Base-by-base conservation (phyloP, 106 monocot species). In the Allium fistulosum region DNA sequence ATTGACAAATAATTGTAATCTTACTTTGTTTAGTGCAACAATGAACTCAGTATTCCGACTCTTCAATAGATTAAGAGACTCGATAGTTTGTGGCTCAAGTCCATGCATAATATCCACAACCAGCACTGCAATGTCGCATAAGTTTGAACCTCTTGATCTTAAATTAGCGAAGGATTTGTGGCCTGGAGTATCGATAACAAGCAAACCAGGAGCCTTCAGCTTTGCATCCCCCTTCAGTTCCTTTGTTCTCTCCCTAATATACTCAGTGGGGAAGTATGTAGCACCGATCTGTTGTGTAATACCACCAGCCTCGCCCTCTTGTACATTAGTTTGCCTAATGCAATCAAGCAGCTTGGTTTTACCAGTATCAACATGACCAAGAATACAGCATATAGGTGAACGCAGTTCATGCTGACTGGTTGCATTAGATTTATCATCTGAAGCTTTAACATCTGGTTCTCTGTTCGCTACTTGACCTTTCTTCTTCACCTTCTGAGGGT, bases 21-120 rank as follows among this genome's bases (percentile, higher is more conserved):
- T 69, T 66, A 92, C 96, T 88, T 99, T 99, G 64, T 99, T 99
- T 63, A 99, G 79, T 58, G 97, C 97, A 76, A 99, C 97, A 69
- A 99, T 99, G 55, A 99, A 93, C 57, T 93, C 89, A 57, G 92
- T 82, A 74, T 85, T 72, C 57, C 89, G 75, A 66, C 62, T 85
- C 74, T 82, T 99, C 70, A 99, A 71, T 26, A 99, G 76, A 65
- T 99, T 92, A 17, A 99, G 76, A n/a, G 89, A 92, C 73, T 99
- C 97, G 66, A 93, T 89, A 52, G 92, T 99, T 67, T 99, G 92
- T 57, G 81, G 92, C 63, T 99, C 97, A n/a, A 99, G 89, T 10
- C 97, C 97, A 79, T 92, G 92, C 97, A 99, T 99, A 63, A 99
- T 90, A 65, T 99, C 97, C 70, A 99, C 97, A 17, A 99, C 97